Conservation (phyloP, 2,329 filamentous ascomycete species). For the Monilinia fructigena region DNA sequence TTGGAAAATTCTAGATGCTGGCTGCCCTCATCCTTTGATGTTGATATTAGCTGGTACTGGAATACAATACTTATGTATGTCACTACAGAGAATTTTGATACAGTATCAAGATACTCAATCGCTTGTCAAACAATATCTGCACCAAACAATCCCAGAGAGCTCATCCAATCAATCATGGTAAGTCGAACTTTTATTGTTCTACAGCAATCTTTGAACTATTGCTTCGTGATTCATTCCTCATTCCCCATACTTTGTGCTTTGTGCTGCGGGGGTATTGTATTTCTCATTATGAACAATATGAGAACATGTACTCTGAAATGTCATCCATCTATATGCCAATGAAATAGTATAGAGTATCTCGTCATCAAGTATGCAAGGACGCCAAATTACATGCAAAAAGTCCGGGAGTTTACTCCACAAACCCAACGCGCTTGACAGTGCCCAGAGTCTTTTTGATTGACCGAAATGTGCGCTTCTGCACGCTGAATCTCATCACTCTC, state of each 20-base stretch:
- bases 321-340: background rate
- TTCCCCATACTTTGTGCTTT: background rate
- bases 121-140: background rate
- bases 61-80: too few species aligned
- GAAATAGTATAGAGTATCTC: background rate
- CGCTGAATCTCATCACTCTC: slow-evolving; percentile 31
- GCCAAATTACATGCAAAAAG: background rate
- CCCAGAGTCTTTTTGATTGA: slow-evolving; percentile 24
- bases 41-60: too few species aligned
- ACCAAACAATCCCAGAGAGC: background rate
- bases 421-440: slow-evolving; percentile 34
- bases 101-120: too few species aligned
- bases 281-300: slow-evolving; percentile 10
- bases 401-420: slow-evolving; percentile 24
- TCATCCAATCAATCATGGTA: too few species aligned
- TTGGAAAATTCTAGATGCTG: too few species aligned
- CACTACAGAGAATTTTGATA: too few species aligned
- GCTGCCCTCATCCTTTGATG: too few species aligned
- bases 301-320: background rate
- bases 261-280: slow-evolving; percentile 15
- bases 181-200: background rate
- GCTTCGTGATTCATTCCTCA: background rate
- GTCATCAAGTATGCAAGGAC: background rate
- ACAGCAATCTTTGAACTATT: background rate
- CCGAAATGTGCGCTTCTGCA: slow-evolving; percentile 24